phyloP scores from a whole-genome alignment of 78 protist genomes.

The Dictyostelium intermedium region DNA sequence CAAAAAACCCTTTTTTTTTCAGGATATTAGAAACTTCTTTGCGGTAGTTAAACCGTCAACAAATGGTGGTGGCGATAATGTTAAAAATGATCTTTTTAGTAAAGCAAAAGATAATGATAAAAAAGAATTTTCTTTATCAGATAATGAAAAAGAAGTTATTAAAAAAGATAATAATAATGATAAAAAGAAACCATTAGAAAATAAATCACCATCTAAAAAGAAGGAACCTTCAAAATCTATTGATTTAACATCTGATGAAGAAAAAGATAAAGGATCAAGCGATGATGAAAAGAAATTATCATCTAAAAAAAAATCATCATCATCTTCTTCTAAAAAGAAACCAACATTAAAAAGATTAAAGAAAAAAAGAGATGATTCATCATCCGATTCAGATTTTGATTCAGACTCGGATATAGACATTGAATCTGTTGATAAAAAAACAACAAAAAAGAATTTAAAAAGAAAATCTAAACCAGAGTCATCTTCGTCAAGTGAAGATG shows the following conservation, averaged over 20 bases:
- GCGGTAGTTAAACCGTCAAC: background rate
- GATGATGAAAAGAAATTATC: background rate
- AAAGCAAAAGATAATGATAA: background rate
- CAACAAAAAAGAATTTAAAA: background rate
- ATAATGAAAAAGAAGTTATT: background rate
- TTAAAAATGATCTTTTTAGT: background rate
- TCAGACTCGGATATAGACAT: background rate
- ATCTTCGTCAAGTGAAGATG: background rate
- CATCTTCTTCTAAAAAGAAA: background rate
- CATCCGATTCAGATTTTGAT: background rate
- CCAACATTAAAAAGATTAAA: background rate
- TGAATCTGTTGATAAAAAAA: background rate
- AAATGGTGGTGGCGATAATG: background rate
- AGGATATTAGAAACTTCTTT: background rate
- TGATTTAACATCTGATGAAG: background rate
- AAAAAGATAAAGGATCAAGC: background rate
- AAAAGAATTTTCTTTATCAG: background rate
- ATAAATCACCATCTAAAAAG: background rate
- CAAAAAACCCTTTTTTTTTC: background rate
- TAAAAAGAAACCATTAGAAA: background rate
- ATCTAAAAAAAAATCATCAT: background rate
- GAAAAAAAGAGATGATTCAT: background rate
- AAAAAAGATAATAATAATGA: background rate
- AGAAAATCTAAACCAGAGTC: background rate
- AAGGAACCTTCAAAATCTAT: background rate